Evolutionary conservation across 2,329 filamentous ascomycete species (phyloP).

Genomic region (Fusarium pseudoanthophilum): DNA sequence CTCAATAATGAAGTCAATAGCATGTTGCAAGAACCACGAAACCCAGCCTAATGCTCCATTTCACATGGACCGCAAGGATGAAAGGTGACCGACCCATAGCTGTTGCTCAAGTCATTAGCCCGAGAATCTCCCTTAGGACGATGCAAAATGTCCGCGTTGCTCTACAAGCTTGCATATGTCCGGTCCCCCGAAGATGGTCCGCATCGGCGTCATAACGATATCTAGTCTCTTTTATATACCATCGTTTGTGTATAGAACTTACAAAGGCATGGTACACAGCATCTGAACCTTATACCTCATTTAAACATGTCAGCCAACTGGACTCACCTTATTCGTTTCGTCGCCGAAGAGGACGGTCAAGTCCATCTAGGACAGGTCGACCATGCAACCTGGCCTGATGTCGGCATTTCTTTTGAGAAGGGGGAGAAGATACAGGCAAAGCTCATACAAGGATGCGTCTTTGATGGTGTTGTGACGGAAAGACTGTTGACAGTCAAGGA

Average conservation of each 20-base stretch:
- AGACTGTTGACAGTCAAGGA: not conserved
- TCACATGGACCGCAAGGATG: rapidly evolving
- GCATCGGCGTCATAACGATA: not conserved
- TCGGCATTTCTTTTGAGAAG: not conserved
- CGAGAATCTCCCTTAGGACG: not conserved
- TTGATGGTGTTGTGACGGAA: not conserved
- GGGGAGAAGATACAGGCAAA: not conserved
- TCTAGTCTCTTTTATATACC: not conserved
- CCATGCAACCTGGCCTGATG: not conserved
- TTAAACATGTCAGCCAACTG: not conserved
- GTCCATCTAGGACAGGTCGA: not conserved
- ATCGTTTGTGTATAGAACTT: not conserved
- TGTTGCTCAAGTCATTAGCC: not conserved
- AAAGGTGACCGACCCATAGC: rapidly evolving
- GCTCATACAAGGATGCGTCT: not conserved
- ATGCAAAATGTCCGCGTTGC: too few relatives aligned
- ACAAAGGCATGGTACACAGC: not conserved
- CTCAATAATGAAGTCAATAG: not conserved
- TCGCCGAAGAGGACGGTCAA: not conserved
- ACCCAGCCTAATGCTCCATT: not conserved
- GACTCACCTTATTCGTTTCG: not conserved
- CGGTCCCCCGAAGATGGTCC: not conserved
- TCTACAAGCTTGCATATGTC: not conserved
- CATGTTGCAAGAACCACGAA: not conserved
- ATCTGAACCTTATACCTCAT: not conserved